Conservation (phyloP, 805 yeast species). For the Saccharomyces paradoxus region DNA sequence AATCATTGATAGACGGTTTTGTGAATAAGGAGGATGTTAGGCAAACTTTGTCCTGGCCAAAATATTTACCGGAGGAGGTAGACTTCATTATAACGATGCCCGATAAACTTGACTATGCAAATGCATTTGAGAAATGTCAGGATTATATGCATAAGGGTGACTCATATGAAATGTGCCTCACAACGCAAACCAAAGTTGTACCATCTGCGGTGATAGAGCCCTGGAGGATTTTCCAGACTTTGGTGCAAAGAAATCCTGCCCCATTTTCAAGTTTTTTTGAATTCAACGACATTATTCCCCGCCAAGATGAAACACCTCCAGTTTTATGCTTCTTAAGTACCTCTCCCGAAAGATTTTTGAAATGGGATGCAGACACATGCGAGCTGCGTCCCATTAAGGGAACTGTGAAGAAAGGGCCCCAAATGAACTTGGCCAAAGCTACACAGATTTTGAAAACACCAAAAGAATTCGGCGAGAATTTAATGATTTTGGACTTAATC, state of each 20-base stretch:
- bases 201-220: conserved; percentile 45
- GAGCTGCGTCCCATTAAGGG: conserved; percentile 96
- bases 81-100: conserved; percentile 40
- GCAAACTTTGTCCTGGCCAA: conserved; percentile 5
- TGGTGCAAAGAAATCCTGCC: conserved; percentile 74
- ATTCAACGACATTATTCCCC: conserved; percentile 33
- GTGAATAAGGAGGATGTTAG: conserved; percentile 1
- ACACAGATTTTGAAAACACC: conserved; percentile 62
- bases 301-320: conserved; percentile 42
- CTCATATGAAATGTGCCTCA: conserved; percentile 87
- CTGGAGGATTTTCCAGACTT: conserved; percentile 73
- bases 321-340: conserved; percentile 57
- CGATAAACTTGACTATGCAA: conserved; percentile 42
- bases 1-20: background rate
- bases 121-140: conserved; percentile 57
- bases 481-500: conserved; percentile 94
- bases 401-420: conserved; percentile 64
- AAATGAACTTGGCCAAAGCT: conserved; percentile 51
- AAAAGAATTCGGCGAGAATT: conserved; percentile 89
- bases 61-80: conserved; percentile 15
- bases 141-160: conserved; percentile 67
- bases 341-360: conserved; percentile 88
- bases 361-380: conserved; percentile 59
- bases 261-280: conserved; percentile 82
- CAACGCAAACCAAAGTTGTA: conserved; percentile 58